These are phyloP conservation scores for Lachnellula hyalina DNA, from an alignment of 2,329 filamentous ascomycete genomes.

Conservation along the genomic window DNA sequence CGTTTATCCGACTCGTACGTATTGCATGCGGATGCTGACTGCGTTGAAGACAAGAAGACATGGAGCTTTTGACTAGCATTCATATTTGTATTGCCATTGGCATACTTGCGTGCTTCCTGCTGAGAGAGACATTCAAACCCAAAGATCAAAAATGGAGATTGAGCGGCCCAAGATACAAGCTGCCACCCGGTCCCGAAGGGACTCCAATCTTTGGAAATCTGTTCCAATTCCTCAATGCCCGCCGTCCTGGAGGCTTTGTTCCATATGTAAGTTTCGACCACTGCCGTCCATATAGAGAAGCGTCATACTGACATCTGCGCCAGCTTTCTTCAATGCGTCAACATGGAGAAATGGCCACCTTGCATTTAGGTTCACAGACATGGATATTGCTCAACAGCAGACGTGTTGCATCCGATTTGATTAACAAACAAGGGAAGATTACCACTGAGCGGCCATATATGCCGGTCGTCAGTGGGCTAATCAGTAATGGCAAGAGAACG, in stretches of 20 bases:
- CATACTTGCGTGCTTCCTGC: too few species aligned
- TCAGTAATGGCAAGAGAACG: conserved; percentile 30
- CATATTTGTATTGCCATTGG: too few species aligned
- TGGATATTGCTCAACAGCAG: conserved; percentile 34
- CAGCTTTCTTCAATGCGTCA: not conserved
- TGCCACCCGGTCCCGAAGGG: not conserved
- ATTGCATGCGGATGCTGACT: too few species aligned
- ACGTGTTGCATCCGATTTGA: conserved; percentile 32
- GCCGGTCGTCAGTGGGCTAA: conserved; percentile 32
- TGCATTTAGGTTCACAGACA: conserved; percentile 25
- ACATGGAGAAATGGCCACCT: conserved; percentile 21
- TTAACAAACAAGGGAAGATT: conserved; percentile 30
- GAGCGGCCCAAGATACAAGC: not conserved
- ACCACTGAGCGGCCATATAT: conserved; percentile 31
- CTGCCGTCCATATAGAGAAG: too few species aligned
- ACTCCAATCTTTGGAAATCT: not conserved
- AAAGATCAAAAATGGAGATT: not conserved
- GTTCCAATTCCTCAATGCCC: not conserved
- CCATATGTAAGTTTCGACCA: not conserved
- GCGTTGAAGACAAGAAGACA: too few species aligned
- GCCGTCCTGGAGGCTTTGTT: not conserved
- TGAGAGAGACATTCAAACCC: not conserved
- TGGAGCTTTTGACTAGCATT: too few species aligned
- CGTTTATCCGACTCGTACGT: too few species aligned
- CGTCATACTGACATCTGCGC: not conserved